Conservation (phyloP, 1,284 basidiomycete species). For the Cutaneotrichosporon dermatis region DNA sequence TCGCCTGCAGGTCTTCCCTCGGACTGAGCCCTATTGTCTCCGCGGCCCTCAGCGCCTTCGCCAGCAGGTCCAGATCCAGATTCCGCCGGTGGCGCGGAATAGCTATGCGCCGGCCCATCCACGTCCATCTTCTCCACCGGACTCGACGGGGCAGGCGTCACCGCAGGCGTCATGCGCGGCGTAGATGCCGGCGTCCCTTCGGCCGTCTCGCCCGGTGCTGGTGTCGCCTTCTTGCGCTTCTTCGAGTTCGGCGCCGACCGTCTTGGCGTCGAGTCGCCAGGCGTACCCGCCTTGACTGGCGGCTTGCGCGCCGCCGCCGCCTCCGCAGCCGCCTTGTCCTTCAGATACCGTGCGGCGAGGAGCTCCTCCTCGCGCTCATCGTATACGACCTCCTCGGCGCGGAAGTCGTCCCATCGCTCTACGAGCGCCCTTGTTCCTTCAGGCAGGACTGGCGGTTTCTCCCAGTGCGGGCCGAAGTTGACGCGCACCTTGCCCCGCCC, state of each 20-base stretch:
- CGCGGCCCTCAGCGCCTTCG: background rate
- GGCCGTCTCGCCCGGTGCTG: background rate
- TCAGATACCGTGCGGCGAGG: slow-evolving; percentile 23
- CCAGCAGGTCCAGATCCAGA: too few species aligned
- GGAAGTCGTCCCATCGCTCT: slow-evolving; percentile 42
- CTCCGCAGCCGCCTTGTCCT: slow-evolving; percentile 20
- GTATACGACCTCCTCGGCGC: slow-evolving; percentile 32
- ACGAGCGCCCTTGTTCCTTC: slow-evolving; percentile 27
- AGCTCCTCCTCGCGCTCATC: slow-evolving; percentile 44
- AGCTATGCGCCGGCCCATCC: too few species aligned
- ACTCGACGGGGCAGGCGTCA: background rate
- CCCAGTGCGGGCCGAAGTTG: slow-evolving; percentile 84
- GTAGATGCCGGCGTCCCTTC: background rate
- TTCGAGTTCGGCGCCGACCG: background rate
- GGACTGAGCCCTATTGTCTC: too few species aligned
- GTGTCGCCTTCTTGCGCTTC: slow-evolving; percentile 1
- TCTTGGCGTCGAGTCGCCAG: background rate
- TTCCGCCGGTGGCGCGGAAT: too few species aligned
- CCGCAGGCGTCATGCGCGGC: background rate
- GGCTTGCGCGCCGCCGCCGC: background rate
- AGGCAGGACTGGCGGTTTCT: slow-evolving; percentile 58
- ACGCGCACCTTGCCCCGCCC: slow-evolving; percentile 79
- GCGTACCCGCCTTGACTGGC: background rate
- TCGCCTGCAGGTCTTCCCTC: too few species aligned
- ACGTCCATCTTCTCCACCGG: background rate